Evolutionary conservation across 75 land plant genomes (phyloP).

Genomic region (Cupressus sempervirens): DNA sequence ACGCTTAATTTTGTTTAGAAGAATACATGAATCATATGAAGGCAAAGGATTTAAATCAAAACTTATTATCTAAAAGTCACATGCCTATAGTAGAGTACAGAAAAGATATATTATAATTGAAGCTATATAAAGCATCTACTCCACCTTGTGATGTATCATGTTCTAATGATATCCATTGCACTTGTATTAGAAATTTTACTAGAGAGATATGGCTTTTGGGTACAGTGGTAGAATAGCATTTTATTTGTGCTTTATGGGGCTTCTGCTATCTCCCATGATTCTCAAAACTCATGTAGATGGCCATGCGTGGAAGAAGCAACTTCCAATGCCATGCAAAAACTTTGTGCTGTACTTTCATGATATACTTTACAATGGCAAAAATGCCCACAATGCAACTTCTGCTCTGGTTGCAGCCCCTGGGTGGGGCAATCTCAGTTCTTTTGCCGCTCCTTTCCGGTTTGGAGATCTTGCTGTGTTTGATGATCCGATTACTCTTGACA

Average conservation of each 20-base stretch:
- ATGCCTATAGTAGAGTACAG: too few relatives aligned
- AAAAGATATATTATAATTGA: too few relatives aligned
- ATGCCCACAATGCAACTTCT: constrained; percentile 38
- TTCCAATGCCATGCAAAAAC: constrained; percentile 27
- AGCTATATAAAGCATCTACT: too few relatives aligned
- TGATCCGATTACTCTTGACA: too few relatives aligned
- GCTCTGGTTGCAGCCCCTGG: constrained; percentile 35
- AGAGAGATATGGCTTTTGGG: too few relatives aligned
- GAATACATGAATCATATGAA: too few relatives aligned
- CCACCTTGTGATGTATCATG: too few relatives aligned
- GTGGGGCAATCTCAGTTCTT: constrained; percentile 12
- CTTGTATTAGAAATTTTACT: too few relatives aligned
- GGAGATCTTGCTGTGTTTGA: constrained; percentile 53
- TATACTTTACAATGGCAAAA: constrained; percentile 47
- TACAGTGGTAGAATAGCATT: neutral
- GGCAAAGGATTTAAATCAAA: too few relatives aligned
- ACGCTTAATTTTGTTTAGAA: too few relatives aligned
- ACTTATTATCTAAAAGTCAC: too few relatives aligned
- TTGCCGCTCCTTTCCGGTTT: constrained; percentile 18
- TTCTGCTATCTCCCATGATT: neutral
- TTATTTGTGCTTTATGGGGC: neutral
- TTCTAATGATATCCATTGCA: too few relatives aligned
- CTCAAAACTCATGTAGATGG: neutral
- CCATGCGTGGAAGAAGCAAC: neutral
- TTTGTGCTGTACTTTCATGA: constrained; percentile 52